Base-by-base conservation (phyloP, 2,329 filamentous ascomycete species). In the Corinectria fuckeliana region DNA sequence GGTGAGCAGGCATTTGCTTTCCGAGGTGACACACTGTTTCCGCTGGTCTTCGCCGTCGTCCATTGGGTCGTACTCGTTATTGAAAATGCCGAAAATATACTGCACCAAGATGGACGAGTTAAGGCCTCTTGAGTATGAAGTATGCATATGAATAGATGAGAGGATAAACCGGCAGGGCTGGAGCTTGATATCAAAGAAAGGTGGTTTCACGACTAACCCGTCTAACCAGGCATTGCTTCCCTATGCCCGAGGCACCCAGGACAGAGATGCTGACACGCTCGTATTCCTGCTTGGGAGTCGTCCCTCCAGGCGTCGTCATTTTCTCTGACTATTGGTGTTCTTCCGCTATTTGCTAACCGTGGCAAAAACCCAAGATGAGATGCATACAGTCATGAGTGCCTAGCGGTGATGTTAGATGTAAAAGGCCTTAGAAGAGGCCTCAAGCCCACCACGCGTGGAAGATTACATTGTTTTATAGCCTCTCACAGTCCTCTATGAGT, bases 171-270 rank as follows among this genome's bases (percentile, higher is more conserved):
- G 14, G 14, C 5, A 44, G 5, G 16, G 5, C n/a, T 28, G n/a
- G 1, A 5, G n/a, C n/a, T 7, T 39, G 21, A 20, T 26, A 11
- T 11, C 3, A 30, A 41, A 7, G 38, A 25, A 36, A 25, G 26
- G 60, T n/a, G 10, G 11, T 48, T 21, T 6, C 30, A 20, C 41
- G 56, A 57, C 65, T 62, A 26, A 67, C 65, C 47, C 65, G 57
- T 18, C 62, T 45, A 56, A 66, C 61, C n/a, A 67, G 56, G 36
- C 62, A 60, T 52, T 64, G 59, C 52, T 67, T 67, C 14, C 65
- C 65, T n/a, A 57, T 42, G 21, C 30, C 49, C 13, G 55, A 50
- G 23, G 56, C 62, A 39, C 65, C 65, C 7, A 66, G 52, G 16
- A 67, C 30, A 41, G 67, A 53, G 34, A 67, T 64, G 42, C 58